Conservation (phyloP, 2,329 filamentous ascomycete species). For the Parastagonospora avenae region DNA sequence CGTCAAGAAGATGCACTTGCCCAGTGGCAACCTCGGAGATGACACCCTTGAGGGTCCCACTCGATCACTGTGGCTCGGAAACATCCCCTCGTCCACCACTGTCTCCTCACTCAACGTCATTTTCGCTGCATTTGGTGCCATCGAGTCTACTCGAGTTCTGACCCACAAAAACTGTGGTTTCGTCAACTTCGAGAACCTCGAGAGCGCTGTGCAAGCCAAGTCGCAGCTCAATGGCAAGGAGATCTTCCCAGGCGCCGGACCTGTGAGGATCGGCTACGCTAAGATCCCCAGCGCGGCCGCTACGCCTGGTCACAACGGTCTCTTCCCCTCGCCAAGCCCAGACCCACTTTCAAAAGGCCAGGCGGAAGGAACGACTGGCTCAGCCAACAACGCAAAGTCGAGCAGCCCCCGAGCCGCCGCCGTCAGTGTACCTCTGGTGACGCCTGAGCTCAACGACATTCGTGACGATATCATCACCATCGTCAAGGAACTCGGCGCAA, state of each 20-base stretch:
- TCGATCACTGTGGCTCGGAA: constrained; percentile 93
- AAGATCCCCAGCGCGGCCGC: constrained; percentile 90
- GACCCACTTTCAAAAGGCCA: constrained; percentile 72
- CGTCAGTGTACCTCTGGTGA: constrained; percentile 62
- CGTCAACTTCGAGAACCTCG: constrained; percentile 92
- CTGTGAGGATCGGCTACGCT: constrained; percentile 94
- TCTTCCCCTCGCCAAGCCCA: constrained; percentile 89
- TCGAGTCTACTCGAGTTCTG: constrained; percentile 88
- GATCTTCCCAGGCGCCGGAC: constrained; percentile 95
- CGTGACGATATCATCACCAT: constrained; percentile 83
- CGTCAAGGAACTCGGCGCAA: constrained; percentile 85
- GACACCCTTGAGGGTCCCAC: constrained; percentile 89
- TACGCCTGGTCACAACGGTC: constrained; percentile 85
- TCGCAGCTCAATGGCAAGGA: constrained; percentile 92
- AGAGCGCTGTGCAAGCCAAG: constrained; percentile 89
- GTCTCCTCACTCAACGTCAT: constrained; percentile 93
- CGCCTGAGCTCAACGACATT: constrained; percentile 77
- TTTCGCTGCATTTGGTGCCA: constrained; percentile 90
- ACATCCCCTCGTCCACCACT: constrained; percentile 95
- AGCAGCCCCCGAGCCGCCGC: constrained; percentile 50
- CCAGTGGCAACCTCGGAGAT: constrained; percentile 68
- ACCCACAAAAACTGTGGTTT: constrained; percentile 99
- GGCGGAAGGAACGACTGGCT: constrained; percentile 45
- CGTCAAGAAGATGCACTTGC: constrained; percentile 72
- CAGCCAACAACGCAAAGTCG: constrained; percentile 39